Conservation (phyloP, 1,284 basidiomycete genomes). For the Rhodotorula sp. region DNA sequence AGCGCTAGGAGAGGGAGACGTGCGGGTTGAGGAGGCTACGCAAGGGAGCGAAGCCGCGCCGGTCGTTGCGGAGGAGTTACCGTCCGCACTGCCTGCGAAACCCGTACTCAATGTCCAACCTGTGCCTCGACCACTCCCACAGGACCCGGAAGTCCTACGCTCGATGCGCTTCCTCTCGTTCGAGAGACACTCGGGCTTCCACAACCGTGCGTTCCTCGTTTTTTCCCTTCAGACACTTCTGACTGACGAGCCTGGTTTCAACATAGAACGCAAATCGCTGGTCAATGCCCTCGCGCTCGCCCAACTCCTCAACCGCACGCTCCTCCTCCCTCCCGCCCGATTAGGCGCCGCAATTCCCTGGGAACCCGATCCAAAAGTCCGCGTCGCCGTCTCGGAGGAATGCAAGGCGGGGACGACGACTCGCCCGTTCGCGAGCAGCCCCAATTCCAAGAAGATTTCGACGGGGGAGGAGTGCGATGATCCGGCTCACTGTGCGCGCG, state of each 20-base stretch:
- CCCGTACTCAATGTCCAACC: slow-evolving; percentile 19
- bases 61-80: background rate
- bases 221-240: too few species aligned
- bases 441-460: slow-evolving; percentile 3
- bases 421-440: background rate
- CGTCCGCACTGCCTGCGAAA: background rate
- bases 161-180: slow-evolving; percentile 21
- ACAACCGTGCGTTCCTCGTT: slow-evolving; percentile 22
- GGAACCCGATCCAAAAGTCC: slow-evolving; percentile 9
- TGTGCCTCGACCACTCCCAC: background rate
- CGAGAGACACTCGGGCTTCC: slow-evolving; percentile 36
- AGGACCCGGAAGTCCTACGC: background rate
- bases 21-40: too few species aligned
- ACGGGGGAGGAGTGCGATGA: slow-evolving; percentile 13
- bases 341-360: slow-evolving; percentile 30
- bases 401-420: slow-evolving; percentile 27
- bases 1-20: too few species aligned
- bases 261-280: slow-evolving; percentile 32
- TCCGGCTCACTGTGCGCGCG: slow-evolving; percentile 2
- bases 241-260: background rate
- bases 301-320: slow-evolving; percentile 32
- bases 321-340: slow-evolving; percentile 34
- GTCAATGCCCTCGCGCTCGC: slow-evolving; percentile 35
- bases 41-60: too few species aligned
- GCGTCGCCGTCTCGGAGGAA: slow-evolving; percentile 16